Evolutionary conservation across 148 eudicot species (phyloP), one percentile per base, ranked within the genome.

Genomic region (Chenopodium quinoa): DNA sequence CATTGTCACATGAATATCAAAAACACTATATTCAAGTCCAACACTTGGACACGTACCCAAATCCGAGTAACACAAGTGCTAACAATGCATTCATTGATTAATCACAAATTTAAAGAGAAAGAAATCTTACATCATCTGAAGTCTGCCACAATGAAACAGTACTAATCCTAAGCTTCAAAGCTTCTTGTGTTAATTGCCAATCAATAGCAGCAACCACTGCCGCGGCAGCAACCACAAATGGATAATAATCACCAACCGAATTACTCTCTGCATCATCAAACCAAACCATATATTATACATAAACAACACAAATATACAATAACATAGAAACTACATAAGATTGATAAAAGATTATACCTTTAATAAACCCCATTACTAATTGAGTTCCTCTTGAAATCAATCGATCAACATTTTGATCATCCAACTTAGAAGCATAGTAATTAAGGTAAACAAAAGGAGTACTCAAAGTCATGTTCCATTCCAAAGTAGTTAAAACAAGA

Each of bases 381-480:
- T 86, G 88, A 20, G 65, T 80, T 25, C 87, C 89, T 78, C 65
- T 81, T 16, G 85, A 80, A 23, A 82, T 23, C 22, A 82, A n/a
- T 10, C 81, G 77, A 27, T 78, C 17, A 56, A 19, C 52, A 78
- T 3, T 56, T 3, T 73, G 81, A 75, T 27, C 86, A 77, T 83
- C 83, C 20, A 92, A 86, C 75, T 85, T 82, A 54, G 56, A 47
- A 22, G 71, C 22, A 64, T 89, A 88, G 84, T 84, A 88, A 72
- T 84, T 71, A 14, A 90, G 48, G 82, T 84, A 92, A 83, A 77
- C 81, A 75, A 92, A 90, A 58, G 93, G 95, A 73, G 92, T 92
- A 67, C 83, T 78, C 60, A 83, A 83, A 56, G 75, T 78, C 88
- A 92, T 79, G 25, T 86, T 88, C 93, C 93, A 92, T 2, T 83